Evolutionary conservation across 768 basidiomycete species (phyloP).

Genomic region (Mycena belliarum): DNA sequence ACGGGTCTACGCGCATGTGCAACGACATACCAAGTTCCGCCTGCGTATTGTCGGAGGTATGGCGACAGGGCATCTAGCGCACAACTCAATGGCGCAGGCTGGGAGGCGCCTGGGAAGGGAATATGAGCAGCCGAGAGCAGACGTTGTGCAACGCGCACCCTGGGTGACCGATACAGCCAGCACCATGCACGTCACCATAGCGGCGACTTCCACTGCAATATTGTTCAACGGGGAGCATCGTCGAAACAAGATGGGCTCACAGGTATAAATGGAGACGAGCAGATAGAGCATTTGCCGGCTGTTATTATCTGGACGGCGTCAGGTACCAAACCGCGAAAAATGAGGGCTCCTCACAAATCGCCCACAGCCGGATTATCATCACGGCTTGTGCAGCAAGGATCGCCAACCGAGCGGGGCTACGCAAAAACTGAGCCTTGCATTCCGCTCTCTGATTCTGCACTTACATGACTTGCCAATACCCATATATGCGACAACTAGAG

Average conservation of each 20-base stretch:
- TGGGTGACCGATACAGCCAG: constrained; percentile 2
- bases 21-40: constrained; percentile 13
- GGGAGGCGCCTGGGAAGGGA: not conserved
- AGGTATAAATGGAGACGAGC: constrained; percentile 3
- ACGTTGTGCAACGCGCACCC: not conserved
- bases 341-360: constrained; percentile 14
- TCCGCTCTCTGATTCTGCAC: not conserved
- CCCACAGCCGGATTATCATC: constrained; percentile 19
- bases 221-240: not conserved
- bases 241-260: not conserved
- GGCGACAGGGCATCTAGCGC: constrained; percentile 2
- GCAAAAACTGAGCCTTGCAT: not conserved
- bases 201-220: constrained; percentile 13
- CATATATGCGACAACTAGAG: constrained; percentile 7
- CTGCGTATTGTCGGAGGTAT: constrained; percentile 7
- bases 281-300: constrained; percentile 10
- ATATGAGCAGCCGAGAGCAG: not conserved
- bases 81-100: constrained; percentile 15
- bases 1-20: not conserved
- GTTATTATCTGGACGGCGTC: constrained; percentile 14
- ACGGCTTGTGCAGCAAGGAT: constrained; percentile 18
- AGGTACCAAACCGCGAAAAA: not conserved
- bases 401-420: constrained; percentile 16
- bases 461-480: constrained; percentile 19
- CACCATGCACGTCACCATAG: constrained; percentile 4